These are phyloP conservation scores for Globisporangium paddicum DNA, from an alignment of 352 stramenopile genomes.

Conservation along the genomic window DNA sequence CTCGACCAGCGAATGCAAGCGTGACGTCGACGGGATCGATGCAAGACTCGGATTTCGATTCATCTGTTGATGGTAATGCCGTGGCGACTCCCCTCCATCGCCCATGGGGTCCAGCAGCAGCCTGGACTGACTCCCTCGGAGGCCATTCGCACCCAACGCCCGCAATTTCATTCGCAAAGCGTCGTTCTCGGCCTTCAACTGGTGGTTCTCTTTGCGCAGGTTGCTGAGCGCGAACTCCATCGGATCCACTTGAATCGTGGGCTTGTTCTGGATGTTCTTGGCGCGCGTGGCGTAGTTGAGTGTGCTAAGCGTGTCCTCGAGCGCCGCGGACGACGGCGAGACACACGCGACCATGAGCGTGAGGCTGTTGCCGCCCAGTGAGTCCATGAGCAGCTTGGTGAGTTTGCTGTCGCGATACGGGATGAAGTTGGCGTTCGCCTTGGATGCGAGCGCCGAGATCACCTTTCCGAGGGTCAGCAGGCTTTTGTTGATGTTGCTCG, in stretches of 20 bases:
- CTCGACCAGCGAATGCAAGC: slow-evolving; percentile 22
- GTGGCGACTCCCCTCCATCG: slow-evolving; percentile 3
- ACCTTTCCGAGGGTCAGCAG: slow-evolving; percentile 82
- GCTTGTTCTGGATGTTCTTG: slow-evolving; percentile 85
- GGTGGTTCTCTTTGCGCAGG: slow-evolving; percentile 62
- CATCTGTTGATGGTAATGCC: background rate
- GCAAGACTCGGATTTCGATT: slow-evolving; percentile 16
- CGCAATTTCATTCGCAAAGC: slow-evolving; percentile 45
- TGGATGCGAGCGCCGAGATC: slow-evolving; percentile 66
- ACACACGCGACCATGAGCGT: slow-evolving; percentile 86
- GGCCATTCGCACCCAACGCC: slow-evolving; percentile 13
- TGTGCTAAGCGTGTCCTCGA: slow-evolving; percentile 81
- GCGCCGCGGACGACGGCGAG: slow-evolving; percentile 40
- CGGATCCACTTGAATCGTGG: slow-evolving; percentile 62
- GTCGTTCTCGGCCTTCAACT: slow-evolving; percentile 52
- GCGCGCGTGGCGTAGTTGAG: slow-evolving; percentile 82
- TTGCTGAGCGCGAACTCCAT: slow-evolving; percentile 53
- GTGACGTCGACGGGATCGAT: slow-evolving; percentile 21
- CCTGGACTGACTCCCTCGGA: slow-evolving; percentile 8
- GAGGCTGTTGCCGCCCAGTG: slow-evolving; percentile 71
- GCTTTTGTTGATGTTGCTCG: slow-evolving; percentile 82
- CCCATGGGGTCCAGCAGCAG: background rate
- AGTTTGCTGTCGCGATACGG: slow-evolving; percentile 85
- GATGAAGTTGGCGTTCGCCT: slow-evolving; percentile 45
- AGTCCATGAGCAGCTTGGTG: slow-evolving; percentile 85